Conservation (phyloP, 257 asterid species). For the Primulina eburnea region DNA sequence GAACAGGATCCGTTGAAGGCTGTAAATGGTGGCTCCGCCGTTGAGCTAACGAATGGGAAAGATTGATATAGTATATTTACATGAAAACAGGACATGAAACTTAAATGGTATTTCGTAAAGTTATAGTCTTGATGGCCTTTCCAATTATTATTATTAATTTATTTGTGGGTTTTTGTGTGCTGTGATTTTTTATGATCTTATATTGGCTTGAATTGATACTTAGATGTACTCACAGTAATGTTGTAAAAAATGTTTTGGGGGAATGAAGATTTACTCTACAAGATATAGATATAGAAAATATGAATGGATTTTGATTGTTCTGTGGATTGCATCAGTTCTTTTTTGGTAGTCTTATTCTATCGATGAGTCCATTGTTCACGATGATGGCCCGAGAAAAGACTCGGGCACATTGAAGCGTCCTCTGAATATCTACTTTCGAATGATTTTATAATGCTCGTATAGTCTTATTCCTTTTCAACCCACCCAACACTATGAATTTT, state of each 20-base stretch:
- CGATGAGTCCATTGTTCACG: too few relatives aligned
- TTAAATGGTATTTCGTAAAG: not conserved
- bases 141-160: not conserved
- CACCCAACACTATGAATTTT: too few relatives aligned
- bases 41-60: constrained; percentile 32
- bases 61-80: constrained; percentile 16
- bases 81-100: not conserved
- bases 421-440: too few relatives aligned
- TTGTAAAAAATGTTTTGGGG: constrained; percentile 23
- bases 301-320: not conserved
- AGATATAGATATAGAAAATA: not conserved
- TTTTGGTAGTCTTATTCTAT: too few relatives aligned
- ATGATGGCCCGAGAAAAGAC: too few relatives aligned
- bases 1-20: constrained; percentile 28
- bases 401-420: too few relatives aligned
- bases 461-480: too few relatives aligned
- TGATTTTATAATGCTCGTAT: too few relatives aligned
- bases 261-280: constrained; percentile 15
- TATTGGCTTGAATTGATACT: constrained; percentile 22
- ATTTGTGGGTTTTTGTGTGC: constrained; percentile 25
- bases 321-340: too few relatives aligned
- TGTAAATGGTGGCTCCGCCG: constrained; percentile 21
- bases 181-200: constrained; percentile 26
- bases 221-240: constrained; percentile 21
- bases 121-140: constrained; percentile 25